These are phyloP conservation scores for Penicillium ochrochloron DNA, from an alignment of 495 filamentous ascomycete species.

Conservation along the genomic window DNA sequence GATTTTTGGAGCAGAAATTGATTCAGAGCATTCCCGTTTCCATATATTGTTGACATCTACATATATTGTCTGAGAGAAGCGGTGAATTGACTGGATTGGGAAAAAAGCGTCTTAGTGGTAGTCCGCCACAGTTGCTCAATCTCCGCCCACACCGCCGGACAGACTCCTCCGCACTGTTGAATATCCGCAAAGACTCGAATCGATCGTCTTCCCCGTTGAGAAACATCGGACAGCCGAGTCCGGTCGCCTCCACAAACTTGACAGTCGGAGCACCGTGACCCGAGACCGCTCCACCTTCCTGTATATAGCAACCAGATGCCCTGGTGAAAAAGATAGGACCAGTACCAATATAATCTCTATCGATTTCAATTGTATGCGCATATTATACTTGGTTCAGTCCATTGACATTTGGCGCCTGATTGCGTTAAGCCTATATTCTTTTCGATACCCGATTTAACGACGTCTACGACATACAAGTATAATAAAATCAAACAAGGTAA, in stretches of 20 bases:
- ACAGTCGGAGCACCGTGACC: constrained; percentile 41
- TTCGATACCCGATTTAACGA: neutral
- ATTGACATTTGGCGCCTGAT: neutral
- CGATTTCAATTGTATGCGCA: neutral
- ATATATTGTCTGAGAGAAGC: too few relatives aligned
- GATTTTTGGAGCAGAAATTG: too few relatives aligned
- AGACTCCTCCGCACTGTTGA: neutral
- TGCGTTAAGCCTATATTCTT: neutral
- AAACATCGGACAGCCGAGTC: constrained; percentile 15
- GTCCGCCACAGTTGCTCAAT: too few relatives aligned
- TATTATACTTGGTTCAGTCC: neutral
- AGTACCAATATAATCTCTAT: neutral
- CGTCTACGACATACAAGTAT: neutral
- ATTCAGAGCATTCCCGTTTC: too few relatives aligned
- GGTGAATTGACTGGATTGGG: too few relatives aligned
- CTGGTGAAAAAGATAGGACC: neutral
- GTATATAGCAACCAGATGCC: constrained; percentile 24
- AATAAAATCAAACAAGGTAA: constrained; percentile 2
- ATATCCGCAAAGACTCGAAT: neutral
- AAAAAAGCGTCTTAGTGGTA: too few relatives aligned
- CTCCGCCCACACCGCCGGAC: constrained; percentile 1
- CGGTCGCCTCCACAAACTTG: constrained; percentile 16
- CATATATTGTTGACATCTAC: too few relatives aligned
- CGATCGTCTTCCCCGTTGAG: neutral
- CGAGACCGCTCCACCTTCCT: constrained; percentile 26